These are phyloP conservation scores for Saccharata proteae DNA, from an alignment of 2,329 filamentous ascomycete species.

Conservation along the genomic window DNA sequence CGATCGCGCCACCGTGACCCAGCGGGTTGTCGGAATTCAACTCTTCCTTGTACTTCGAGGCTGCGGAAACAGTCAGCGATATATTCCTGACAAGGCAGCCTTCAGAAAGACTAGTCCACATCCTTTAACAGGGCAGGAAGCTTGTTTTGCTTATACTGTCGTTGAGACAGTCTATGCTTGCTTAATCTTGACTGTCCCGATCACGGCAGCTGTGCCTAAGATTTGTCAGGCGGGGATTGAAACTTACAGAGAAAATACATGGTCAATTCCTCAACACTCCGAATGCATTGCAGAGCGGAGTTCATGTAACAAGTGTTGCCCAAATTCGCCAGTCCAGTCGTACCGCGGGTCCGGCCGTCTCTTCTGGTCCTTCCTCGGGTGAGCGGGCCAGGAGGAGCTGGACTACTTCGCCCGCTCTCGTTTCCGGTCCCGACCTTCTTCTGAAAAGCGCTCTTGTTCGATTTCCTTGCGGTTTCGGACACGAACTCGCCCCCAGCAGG, in stretches of 20 bases:
- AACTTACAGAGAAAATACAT: slow-evolving; percentile 68
- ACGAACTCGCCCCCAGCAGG: slow-evolving; percentile 43
- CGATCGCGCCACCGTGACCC: slow-evolving; percentile 74
- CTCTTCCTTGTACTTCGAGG: slow-evolving; percentile 63
- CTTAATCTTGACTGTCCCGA: too few relatives aligned
- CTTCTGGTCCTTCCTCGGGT: slow-evolving; percentile 62
- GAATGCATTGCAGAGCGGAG: slow-evolving; percentile 86
- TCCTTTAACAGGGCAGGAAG: background rate
- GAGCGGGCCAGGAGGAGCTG: slow-evolving; percentile 46
- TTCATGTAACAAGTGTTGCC: slow-evolving; percentile 99
- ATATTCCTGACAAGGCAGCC: slow-evolving; percentile 6
- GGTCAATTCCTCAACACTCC: slow-evolving; percentile 85
- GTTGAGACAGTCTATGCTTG: too few relatives aligned
- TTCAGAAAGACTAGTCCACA: too few relatives aligned
- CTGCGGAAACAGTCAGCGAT: slow-evolving; percentile 40
- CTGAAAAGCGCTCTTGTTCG: slow-evolving; percentile 20
- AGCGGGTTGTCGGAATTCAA: slow-evolving; percentile 78
- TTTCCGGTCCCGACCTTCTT: slow-evolving; percentile 20
- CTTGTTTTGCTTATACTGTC: too few relatives aligned
- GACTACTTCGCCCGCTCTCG: slow-evolving; percentile 54
- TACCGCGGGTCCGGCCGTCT: slow-evolving; percentile 59
- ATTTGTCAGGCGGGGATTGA: slow-evolving; percentile 8
- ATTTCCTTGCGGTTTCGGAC: slow-evolving; percentile 35
- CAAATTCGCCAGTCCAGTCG: slow-evolving; percentile 75
- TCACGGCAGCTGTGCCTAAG: too few relatives aligned